Conservation (phyloP, 2,329 filamentous ascomycete genomes). For the Penicillium sp. region DNA sequence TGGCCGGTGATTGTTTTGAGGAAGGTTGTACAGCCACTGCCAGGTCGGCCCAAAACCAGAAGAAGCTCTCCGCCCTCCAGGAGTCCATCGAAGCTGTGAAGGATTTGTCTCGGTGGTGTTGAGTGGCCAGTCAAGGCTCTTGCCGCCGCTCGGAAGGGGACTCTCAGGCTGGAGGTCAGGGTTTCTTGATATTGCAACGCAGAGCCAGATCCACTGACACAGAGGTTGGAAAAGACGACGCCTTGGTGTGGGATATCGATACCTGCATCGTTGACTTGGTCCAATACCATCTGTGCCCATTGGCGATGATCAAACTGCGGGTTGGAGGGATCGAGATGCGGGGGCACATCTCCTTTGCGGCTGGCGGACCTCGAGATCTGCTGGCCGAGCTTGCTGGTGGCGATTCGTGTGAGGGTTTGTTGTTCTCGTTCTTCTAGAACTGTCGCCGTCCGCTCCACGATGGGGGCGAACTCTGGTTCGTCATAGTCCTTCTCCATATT, state of each 20-base stretch:
- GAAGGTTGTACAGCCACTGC: constrained; percentile 55
- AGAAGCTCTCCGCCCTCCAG: constrained; percentile 51
- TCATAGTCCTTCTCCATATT: constrained; percentile 16
- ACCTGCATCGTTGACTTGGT: constrained; percentile 21
- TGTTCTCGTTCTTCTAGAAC: constrained; percentile 18
- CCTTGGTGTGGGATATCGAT: constrained; percentile 26
- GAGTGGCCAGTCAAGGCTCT: constrained; percentile 29
- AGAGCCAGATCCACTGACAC: constrained; percentile 27
- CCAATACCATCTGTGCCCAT: constrained; percentile 27
- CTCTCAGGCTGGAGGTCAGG: constrained; percentile 21
- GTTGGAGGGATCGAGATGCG: constrained; percentile 25
- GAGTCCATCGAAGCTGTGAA: constrained; percentile 20
- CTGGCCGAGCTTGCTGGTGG: constrained; percentile 26
- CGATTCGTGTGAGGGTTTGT: constrained; percentile 22
- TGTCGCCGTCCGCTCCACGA: constrained; percentile 13
- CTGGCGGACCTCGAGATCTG: constrained; percentile 18
- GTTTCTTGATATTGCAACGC: constrained; percentile 29
- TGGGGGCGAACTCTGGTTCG: constrained; percentile 19
- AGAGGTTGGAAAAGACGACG: constrained; percentile 28
- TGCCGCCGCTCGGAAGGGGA: constrained; percentile 35
- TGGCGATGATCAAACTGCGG: constrained; percentile 27
- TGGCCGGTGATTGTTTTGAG: constrained; percentile 56
- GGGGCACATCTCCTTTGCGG: constrained; percentile 14
- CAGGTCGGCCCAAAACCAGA: constrained; percentile 52
- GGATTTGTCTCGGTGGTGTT: constrained; percentile 28